Conservation (phyloP, 2,329 filamentous ascomycete genomes). For the Zasmidium citrigriseum region DNA sequence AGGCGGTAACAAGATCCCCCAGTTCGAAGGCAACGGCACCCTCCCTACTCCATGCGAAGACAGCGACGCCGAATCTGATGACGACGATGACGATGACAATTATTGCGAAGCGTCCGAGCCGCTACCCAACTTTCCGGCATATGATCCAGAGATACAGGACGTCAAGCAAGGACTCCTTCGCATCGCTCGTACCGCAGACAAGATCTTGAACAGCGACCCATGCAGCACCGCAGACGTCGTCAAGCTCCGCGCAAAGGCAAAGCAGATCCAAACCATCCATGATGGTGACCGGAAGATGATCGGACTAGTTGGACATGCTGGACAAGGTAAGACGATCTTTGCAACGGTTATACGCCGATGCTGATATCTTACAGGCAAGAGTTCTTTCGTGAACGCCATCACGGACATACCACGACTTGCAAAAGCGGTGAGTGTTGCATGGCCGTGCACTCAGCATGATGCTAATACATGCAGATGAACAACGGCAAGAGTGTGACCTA, state of each 20-base stretch:
- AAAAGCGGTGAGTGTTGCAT: slow-evolving; percentile 7
- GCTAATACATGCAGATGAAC: background rate
- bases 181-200: slow-evolving; percentile 1
- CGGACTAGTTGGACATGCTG: slow-evolving; percentile 20
- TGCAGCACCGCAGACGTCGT: background rate
- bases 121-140: slow-evolving; percentile 10
- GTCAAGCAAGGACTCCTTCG: background rate
- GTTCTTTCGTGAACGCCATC: slow-evolving; percentile 27
- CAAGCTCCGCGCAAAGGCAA: background rate
- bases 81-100: slow-evolving; percentile 2
- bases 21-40: no score
- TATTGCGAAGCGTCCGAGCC: slow-evolving; percentile 10
- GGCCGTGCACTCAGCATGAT: background rate
- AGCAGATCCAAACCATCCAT: slow-evolving; percentile 1
- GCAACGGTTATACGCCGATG: background rate
- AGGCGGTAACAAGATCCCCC: no score
- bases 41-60: background rate
- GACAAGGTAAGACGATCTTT: background rate
- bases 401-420: slow-evolving; percentile 21
- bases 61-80: background rate
- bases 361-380: slow-evolving; percentile 21
- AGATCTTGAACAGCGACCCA: background rate
- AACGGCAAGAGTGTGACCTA: slow-evolving; percentile 23
- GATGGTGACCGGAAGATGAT: slow-evolving; percentile 8
- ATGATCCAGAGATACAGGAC: slow-evolving; percentile 9